A percentile compares a stretch with the other conserved stretches of the same genome.
These are phyloP conservation scores for Leptodontidium sp. DNA, from an alignment of 2,329 filamentous ascomycete species.

Conservation along the genomic window DNA sequence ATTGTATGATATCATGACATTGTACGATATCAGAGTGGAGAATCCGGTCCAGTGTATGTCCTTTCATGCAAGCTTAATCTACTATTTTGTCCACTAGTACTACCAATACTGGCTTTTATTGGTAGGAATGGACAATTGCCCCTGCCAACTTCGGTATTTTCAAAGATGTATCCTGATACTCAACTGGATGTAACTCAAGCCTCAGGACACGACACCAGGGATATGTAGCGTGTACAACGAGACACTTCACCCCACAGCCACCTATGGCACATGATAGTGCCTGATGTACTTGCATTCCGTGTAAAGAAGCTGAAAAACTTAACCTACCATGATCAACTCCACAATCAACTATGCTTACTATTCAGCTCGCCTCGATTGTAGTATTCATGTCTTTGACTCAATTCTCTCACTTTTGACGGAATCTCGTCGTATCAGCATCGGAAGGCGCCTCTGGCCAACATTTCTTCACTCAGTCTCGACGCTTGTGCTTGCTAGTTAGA, in stretches of 20 bases:
- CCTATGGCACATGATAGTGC: conserved; percentile 11
- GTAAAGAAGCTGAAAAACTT: conserved; percentile 9
- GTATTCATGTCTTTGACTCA: conserved; percentile 5
- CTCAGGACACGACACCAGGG: conserved; percentile 4
- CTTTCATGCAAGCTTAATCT: background rate
- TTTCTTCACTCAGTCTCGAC: conserved; percentile 11
- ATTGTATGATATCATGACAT: background rate
- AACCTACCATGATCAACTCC: conserved; percentile 13
- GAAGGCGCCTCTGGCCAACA: conserved; percentile 9
- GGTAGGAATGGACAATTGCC: background rate
- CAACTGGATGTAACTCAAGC: conserved; percentile 6
- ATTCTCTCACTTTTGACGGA: conserved; percentile 4
- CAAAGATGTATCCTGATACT: background rate
- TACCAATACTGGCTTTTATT: background rate
- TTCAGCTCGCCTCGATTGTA: conserved; percentile 15
- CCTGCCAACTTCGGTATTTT: conserved; percentile 2
- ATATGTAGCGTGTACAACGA: conserved; percentile 5
- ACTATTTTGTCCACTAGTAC: background rate
- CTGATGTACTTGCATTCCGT: conserved; percentile 12
- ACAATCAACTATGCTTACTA: conserved; percentile 11
- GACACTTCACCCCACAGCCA: conserved; percentile 10
- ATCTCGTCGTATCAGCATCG: conserved; percentile 5
- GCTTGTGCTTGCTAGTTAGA: conserved; percentile 13
- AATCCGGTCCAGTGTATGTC: conserved; percentile 10
- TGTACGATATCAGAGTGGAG: conserved; percentile 1